phyloP scores from a whole-genome alignment of 1,139 yeast species.

The Kurtzmaniella quercitrusa region DNA sequence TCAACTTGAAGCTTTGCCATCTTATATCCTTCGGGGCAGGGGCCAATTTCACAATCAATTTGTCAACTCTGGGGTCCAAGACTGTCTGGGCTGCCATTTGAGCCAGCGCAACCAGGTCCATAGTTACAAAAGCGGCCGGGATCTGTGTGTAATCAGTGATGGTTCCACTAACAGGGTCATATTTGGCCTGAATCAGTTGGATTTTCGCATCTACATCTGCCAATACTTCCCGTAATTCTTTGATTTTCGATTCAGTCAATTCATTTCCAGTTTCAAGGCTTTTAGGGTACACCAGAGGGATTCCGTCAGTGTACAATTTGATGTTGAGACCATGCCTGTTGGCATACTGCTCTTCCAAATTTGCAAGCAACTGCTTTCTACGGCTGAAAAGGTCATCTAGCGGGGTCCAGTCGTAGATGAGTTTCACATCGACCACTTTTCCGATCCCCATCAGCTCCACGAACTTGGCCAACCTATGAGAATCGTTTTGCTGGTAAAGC shows the following conservation, averaged over 20 bases:
- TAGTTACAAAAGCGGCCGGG: conserved; percentile 73
- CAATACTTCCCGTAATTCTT: conserved; percentile 7
- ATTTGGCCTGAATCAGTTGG: conserved; percentile 25
- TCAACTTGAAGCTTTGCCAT: conserved; percentile 68
- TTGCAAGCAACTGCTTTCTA: conserved; percentile 28
- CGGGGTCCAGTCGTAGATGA: conserved; percentile 53
- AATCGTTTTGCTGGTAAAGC: conserved; percentile 36
- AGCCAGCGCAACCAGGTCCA: conserved; percentile 82
- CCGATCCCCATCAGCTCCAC: conserved; percentile 63
- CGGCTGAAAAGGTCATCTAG: conserved; percentile 37
- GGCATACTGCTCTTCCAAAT: conserved; percentile 46
- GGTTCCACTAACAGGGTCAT: conserved; percentile 23
- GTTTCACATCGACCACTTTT: conserved; percentile 48
- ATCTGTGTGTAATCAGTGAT: conserved; percentile 34
- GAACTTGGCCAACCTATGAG: conserved; percentile 41
- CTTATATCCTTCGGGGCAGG: conserved; percentile 80
- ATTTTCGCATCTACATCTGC: conserved; percentile 25
- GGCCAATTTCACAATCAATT: conserved; percentile 64
- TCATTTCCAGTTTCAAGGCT: conserved; percentile 1
- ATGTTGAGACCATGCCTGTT: conserved; percentile 41
- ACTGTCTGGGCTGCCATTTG: conserved; percentile 87
- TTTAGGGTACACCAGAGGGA: conserved; percentile 24
- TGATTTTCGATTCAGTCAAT: neutral
- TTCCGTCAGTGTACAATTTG: conserved; percentile 30
- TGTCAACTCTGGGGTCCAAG: conserved; percentile 71